phyloP scores from a whole-genome alignment of 768 basidiomycete species.

The Lentinula edodes region DNA sequence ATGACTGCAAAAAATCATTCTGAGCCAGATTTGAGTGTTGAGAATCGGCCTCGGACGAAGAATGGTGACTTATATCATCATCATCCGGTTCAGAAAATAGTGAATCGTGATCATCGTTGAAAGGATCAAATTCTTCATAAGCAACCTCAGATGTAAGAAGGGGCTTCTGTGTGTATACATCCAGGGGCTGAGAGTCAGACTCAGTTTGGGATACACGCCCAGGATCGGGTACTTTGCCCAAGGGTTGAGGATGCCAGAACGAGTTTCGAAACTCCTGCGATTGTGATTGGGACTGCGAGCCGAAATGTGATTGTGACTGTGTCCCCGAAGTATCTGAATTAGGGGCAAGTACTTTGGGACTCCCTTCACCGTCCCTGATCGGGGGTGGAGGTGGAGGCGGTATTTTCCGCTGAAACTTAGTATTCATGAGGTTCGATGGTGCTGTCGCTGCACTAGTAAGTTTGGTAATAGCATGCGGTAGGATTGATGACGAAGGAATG shows the following conservation, averaged over 20 bases:
- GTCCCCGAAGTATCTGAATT: conserved; percentile 7
- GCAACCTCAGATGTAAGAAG: neutral
- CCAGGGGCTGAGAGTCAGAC: neutral
- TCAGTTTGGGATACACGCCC: neutral
- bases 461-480: neutral
- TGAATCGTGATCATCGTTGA: neutral
- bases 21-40: neutral
- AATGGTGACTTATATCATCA: neutral
- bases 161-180: neutral
- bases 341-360: neutral
- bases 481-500: neutral
- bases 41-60: neutral
- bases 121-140: neutral
- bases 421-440: neutral
- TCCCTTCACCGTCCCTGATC: neutral
- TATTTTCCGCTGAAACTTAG: neutral
- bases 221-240: neutral
- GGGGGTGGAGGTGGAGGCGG: conserved; percentile 1
- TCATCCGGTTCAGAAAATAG: neutral
- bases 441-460: neutral
- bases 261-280: neutral
- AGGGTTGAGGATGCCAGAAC: neutral
- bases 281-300: conserved; percentile 7
- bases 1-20: neutral
- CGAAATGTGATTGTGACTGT: conserved; percentile 2